Evolutionary conservation across 2,329 filamentous ascomycete genomes (phyloP), one percentile per base, ranked within the genome.

Genomic region (Niveomyces coronatus): DNA sequence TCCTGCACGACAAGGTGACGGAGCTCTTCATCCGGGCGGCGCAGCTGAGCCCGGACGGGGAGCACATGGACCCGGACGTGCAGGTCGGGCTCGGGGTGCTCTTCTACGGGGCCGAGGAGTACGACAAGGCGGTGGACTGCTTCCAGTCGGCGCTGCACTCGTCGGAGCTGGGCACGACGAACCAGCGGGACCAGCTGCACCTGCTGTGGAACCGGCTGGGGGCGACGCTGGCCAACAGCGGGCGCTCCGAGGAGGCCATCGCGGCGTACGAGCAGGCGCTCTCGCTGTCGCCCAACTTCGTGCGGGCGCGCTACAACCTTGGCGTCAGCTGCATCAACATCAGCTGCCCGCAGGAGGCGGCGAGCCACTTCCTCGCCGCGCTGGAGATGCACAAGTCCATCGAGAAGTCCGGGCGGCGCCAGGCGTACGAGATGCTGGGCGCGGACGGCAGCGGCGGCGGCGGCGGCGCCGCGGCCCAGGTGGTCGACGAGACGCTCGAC

Each of bases 321-420:
- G 91, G 91, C 31, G 91, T 96, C 9, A 85, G 79, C 43, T 96
- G 91, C 61, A 96, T 98, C 60, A 96, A 96, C 62, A 94, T 96
- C 49, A 88, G 88, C 39, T 95, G 89, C 61, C 88, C 87, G 57
- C 82, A 85, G 13, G 85, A 96, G 63, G 91, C 91, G 0, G 91
- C 91, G 3, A 82, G 86, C 44, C 91, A 98, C 62, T 74, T 98
- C 41, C 74, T 98, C 11, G 85, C 88, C 3, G 89, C 91, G 1
- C 70, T 98, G 35, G 82, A 82, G 39, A 95, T 98, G 88, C 91
- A 98, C 68, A 88, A 91, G 58, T 79, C 87, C 6, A 86, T 94
- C 11, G 88, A 95, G 64, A 76, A 77, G 52, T 84, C 87, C 54
- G 87, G 86, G 4, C 74, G 85, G 41, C 82, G 85, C 54, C 81